phyloP scores from a whole-genome alignment of 2,329 filamentous ascomycete species.

The Xylaria digitata region DNA sequence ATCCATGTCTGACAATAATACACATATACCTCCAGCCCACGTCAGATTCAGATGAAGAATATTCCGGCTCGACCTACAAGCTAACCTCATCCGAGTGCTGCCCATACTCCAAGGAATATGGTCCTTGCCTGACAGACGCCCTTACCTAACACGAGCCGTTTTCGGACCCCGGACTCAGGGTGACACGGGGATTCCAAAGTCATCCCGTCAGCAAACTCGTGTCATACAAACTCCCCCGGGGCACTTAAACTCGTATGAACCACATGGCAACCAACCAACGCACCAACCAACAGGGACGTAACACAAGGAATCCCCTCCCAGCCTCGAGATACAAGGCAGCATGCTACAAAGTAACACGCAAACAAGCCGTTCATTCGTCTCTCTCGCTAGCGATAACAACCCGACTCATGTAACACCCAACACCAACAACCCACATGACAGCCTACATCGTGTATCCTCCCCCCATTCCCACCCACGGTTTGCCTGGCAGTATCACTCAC shows the following conservation, averaged over 20 bases:
- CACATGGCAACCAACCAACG: background rate
- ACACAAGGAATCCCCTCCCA: background rate
- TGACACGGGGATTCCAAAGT: background rate
- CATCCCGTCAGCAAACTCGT: background rate
- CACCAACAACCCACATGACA: background rate
- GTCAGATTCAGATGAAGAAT: too few relatives aligned
- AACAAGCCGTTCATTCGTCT: background rate
- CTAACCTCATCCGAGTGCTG: background rate
- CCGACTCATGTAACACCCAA: background rate
- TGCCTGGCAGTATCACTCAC: background rate
- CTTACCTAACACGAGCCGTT: background rate
- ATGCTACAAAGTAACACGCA: background rate
- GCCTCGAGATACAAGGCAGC: constrained; percentile 7
- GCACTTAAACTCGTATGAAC: background rate
- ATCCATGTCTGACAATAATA: background rate
- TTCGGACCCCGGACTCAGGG: constrained; percentile 1
- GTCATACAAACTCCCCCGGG: too few relatives aligned
- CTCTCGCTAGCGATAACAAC: constrained; percentile 1
- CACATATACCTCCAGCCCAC: too few relatives aligned
- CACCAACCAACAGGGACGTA: too few relatives aligned
- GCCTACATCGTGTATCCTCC: background rate
- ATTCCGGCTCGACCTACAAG: too few relatives aligned
- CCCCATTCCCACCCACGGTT: background rate
- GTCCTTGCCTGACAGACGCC: background rate
- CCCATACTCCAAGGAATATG: background rate